Evolutionary conservation across 2,329 filamentous ascomycete species (phyloP).

Genomic region (Colletotrichum sp.): DNA sequence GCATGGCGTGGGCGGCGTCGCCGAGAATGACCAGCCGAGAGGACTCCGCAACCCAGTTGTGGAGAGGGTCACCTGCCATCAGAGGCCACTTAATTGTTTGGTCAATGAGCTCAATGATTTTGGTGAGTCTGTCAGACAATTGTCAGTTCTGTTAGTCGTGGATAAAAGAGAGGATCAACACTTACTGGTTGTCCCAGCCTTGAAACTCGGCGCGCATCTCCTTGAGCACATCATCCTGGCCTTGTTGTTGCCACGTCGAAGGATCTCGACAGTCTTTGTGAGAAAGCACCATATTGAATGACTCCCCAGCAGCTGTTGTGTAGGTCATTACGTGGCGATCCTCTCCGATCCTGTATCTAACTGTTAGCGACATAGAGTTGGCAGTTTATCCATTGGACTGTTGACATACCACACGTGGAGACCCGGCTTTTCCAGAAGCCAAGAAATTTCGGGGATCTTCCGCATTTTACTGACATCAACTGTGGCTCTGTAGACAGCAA

Average conservation of each 20-base stretch:
- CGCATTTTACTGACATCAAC: constrained; percentile 41
- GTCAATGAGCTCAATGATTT: constrained; percentile 37
- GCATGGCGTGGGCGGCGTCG: constrained; percentile 67
- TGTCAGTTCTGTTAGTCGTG: background rate
- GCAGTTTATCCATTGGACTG: background rate
- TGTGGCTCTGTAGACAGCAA: constrained; percentile 44
- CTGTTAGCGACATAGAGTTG: background rate
- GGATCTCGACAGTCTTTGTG: constrained; percentile 41
- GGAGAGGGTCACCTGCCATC: constrained; percentile 26
- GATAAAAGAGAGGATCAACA: background rate
- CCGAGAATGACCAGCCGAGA: constrained; percentile 64
- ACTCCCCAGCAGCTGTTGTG: constrained; percentile 41
- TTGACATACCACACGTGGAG: constrained; percentile 40
- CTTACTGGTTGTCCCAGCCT: constrained; percentile 36
- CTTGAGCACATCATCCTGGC: constrained; percentile 25
- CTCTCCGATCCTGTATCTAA: constrained; percentile 38
- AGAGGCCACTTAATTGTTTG: constrained; percentile 38
- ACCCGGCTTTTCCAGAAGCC: constrained; percentile 40
- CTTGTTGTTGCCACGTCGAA: constrained; percentile 26
- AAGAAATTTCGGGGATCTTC: constrained; percentile 35
- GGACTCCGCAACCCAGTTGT: constrained; percentile 57
- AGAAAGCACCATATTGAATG: constrained; percentile 51
- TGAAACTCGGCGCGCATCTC: constrained; percentile 37
- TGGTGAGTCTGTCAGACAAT: constrained; percentile 28
- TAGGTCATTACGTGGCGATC: constrained; percentile 50